Conservation (phyloP, 1,139 yeast genomes). For the Meyerozyma guilliermondii region DNA sequence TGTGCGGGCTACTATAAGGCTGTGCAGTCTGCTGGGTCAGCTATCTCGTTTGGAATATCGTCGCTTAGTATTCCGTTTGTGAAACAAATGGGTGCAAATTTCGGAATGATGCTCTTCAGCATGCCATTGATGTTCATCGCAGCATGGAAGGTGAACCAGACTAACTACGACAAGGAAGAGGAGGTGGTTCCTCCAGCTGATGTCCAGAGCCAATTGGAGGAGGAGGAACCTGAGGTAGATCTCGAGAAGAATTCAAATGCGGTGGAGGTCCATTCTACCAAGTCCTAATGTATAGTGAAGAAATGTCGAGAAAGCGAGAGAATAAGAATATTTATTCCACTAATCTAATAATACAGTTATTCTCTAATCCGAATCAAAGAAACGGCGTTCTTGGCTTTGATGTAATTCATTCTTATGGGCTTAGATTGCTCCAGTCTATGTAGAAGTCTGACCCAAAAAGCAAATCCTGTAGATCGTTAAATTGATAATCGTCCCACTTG, state of each 20-base stretch:
- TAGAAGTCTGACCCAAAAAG: constrained; percentile 5
- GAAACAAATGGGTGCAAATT: constrained; percentile 8
- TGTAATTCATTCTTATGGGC: background rate
- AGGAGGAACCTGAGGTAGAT: background rate
- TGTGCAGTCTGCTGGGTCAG: constrained; percentile 8
- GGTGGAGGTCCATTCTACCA: constrained; percentile 1
- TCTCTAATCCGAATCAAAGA: too few relatives aligned
- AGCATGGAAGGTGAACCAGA: constrained; percentile 6
- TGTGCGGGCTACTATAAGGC: constrained; percentile 10
- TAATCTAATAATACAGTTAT: too few relatives aligned
- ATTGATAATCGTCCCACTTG: constrained; percentile 1
- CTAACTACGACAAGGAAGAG: constrained; percentile 5
- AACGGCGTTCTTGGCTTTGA: too few relatives aligned
- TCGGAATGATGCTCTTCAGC: constrained; percentile 9
- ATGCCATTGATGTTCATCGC: constrained; percentile 10
- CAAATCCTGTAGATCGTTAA: constrained; percentile 5
- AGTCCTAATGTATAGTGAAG: background rate
- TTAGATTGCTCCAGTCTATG: constrained; percentile 5
- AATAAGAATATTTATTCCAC: too few relatives aligned
- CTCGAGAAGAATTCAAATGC: background rate
- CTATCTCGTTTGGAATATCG: constrained; percentile 9
- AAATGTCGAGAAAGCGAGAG: too few relatives aligned
- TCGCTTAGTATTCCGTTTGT: constrained; percentile 6
- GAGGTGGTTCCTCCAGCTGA: constrained; percentile 8
- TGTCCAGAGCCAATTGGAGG: background rate